Base-by-base conservation (phyloP, 2,329 filamentous ascomycete genomes). In the Trichoderma guizhouense region DNA sequence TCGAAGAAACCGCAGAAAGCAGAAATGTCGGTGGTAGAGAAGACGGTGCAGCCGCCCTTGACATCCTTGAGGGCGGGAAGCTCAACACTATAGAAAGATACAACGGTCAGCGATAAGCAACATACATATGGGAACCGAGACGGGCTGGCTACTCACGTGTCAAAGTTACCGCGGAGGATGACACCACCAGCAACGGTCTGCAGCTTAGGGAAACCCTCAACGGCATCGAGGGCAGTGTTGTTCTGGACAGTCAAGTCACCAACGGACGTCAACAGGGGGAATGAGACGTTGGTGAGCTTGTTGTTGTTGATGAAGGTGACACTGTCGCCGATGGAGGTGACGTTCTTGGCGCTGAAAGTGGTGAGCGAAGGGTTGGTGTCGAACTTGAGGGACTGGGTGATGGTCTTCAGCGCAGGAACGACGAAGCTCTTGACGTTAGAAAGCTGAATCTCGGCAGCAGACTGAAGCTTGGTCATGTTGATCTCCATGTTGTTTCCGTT, bases 161-260 rank as follows among this genome's bases (percentile, higher is more conserved):
- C 87, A 83, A 98, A 97, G 85, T 90, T 92, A 78, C 96, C 96
- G 77, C 91, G 90, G 81, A 97, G 89, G 81, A 94, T 91, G 79
- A 98, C 86, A 78, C 93, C 94, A 84, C 95, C 95, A 75, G 86
- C 88, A 72, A 98, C 89, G 70, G 85, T 88, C 79, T 88, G 79
- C 32, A 99, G 88, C 75, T 85, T 80, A 73, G 88, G 86, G 83
- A 98, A 92, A 39, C 89, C 89, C 75, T 88, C 82, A 71, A 98
- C 86, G 73, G 84, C 80, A 71, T 83, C 77, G 39, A 98, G 88
- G 71, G 86, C 85, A 73, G 93, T 93, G 91, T 98, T 98, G 89
- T 97, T 97, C 83, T 93, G 91, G 79, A 99, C 89, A 77, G 92
- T 90, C 81, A 97, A 89, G 81, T 92, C 93, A 84, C 93, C 95